Evolutionary conservation across 345 rosid genomes (phyloP).

Genomic region (Aethionema arabicum): DNA sequence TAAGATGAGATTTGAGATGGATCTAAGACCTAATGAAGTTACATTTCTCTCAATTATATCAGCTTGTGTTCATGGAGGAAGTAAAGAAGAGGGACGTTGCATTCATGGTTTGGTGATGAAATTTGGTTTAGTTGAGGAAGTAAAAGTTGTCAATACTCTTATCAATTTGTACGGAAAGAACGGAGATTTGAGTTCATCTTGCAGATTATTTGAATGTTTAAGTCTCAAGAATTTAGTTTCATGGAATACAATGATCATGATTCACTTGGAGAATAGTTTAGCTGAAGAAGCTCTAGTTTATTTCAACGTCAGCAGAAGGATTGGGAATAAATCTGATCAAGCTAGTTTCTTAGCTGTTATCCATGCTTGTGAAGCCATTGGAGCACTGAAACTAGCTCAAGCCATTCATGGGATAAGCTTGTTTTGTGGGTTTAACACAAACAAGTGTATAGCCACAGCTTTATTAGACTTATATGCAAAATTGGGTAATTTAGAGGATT

Average conservation of each 20-base stretch:
- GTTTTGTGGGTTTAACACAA: constrained; percentile 36
- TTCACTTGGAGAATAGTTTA: constrained; percentile 41
- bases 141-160: constrained; percentile 55
- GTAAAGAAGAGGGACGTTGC: constrained; percentile 45
- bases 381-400: constrained; percentile 47
- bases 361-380: constrained; percentile 53
- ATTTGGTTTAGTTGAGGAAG: constrained; percentile 45
- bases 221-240: constrained; percentile 51
- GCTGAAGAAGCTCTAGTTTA: constrained; percentile 42
- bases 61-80: constrained; percentile 43
- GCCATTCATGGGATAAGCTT: constrained; percentile 50
- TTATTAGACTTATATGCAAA: constrained; percentile 57
- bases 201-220: constrained; percentile 46
- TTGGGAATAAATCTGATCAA: constrained; percentile 50
- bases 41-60: constrained; percentile 56
- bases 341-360: constrained; percentile 51
- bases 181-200: constrained; percentile 40
- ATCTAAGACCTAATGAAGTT: constrained; percentile 50
- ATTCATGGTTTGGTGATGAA: constrained; percentile 59
- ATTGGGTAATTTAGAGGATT: constrained; percentile 52
- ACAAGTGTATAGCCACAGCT: constrained; percentile 43
- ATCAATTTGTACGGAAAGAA: constrained; percentile 62
- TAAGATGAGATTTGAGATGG: constrained; percentile 44
- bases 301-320: constrained; percentile 49
- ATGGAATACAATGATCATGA: constrained; percentile 61